Conservation (phyloP, 164 flowering plant species). For the Tinospora cordifolia region DNA sequence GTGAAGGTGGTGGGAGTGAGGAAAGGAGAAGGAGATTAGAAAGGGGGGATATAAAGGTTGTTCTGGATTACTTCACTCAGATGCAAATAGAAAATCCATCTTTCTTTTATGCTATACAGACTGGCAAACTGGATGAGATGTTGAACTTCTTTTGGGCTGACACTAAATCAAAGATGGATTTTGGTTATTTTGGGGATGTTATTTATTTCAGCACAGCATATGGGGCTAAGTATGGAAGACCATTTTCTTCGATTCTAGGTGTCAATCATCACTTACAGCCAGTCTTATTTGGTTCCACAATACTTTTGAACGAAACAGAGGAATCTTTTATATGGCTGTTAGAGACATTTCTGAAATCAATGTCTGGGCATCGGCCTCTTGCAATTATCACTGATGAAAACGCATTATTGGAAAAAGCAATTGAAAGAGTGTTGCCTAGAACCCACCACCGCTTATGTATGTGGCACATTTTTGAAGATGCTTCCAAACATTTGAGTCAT, state of each 20-base stretch:
- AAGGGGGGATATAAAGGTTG: constrained; percentile 13
- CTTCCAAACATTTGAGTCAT: constrained; percentile 11
- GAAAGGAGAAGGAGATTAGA: constrained; percentile 12
- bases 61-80: constrained; percentile 14
- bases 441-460: constrained; percentile 16
- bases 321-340: constrained; percentile 15
- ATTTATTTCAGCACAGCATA: constrained; percentile 13
- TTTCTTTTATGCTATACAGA: constrained; percentile 15
- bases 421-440: constrained; percentile 16
- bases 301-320: constrained; percentile 16
- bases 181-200: constrained; percentile 18
- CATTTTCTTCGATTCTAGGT: constrained; percentile 17
- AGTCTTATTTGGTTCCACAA: constrained; percentile 17
- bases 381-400: constrained; percentile 14
- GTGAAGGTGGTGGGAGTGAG: constrained; percentile 6
- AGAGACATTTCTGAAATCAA: constrained; percentile 15
- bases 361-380: constrained; percentile 12
- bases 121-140: constrained; percentile 15
- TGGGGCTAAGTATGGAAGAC: constrained; percentile 14
- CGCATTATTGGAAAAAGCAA: constrained; percentile 10
- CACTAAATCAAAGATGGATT: constrained; percentile 18
- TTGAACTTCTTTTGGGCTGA: constrained; percentile 19
- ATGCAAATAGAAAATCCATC: constrained; percentile 15
- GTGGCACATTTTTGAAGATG: constrained; percentile 13
- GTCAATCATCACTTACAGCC: constrained; percentile 17